Evolutionary conservation across 2,329 filamentous ascomycete species (phyloP), one percentile per base, ranked within the genome.

Genomic region (Parastagonospora avenae): DNA sequence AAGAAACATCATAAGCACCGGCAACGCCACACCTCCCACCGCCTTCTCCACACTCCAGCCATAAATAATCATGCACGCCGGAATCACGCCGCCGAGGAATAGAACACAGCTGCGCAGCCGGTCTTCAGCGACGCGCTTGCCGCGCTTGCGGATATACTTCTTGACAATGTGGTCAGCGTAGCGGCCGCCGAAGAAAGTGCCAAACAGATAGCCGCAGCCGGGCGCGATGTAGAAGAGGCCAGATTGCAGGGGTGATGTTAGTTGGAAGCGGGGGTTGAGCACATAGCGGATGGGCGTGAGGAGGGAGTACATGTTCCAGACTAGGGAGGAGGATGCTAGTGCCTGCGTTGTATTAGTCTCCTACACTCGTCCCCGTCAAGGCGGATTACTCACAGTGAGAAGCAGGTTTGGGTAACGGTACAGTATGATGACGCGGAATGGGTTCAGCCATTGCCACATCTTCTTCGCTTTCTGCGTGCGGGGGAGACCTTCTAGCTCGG

Each of bases 231-330:
- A 92, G 72, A 92, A 90, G 1, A 91, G 78, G 0, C 87, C 87
- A 0, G 82, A 84, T 59, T 89, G 81, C 12, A 91, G 79, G 0
- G 89, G 88, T 0, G 81, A 80, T 0, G 83, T 82, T 8, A 91
- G 79, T 46, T 85, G 70, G 75, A 92, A 91, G 16, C 89, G 85
- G 0, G 89, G 88, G 62, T 91, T 91, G 10, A 92, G 77, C 4
- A 91, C 82, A 59, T 89, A 89, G 15, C 88, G 85, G 48, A 91
- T 89, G 0, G 85, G 85, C 0, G 87, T 89, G 2, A 89, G 77
- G 1, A 89, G 79, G 2, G 80, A 81, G 70, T 90, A 90, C 77
- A 91, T 90, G 70, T 92, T 91, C 86, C 87, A 91, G 11, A 91
- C 84, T 0, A 92, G 76, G 10, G 82, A 79, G 0, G 81, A 82